These are phyloP conservation scores for Funneliformis geosporum DNA, from an alignment of 192 early-diverging fungal genomes.

Conservation along the genomic window DNA sequence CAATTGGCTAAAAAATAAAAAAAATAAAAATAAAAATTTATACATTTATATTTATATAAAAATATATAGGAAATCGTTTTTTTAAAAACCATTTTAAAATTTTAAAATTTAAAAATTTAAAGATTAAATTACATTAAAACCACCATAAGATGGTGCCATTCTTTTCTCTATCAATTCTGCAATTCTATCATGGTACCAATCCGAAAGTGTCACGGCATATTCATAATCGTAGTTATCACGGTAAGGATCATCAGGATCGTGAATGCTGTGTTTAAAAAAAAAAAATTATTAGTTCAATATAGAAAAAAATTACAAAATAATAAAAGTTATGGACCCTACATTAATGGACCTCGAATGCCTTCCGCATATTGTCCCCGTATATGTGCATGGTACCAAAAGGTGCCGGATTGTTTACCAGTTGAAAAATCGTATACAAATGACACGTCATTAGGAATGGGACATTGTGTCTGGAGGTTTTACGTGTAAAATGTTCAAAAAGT, in stretches of 20 bases:
- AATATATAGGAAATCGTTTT: too few relatives aligned
- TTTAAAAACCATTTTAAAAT: too few relatives aligned
- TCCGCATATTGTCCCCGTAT: constrained; percentile 42
- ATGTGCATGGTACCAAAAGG: constrained; percentile 43
- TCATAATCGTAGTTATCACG: constrained; percentile 47
- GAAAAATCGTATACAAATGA: constrained; percentile 8
- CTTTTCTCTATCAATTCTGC: constrained; percentile 23
- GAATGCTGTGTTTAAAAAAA: constrained; percentile 10
- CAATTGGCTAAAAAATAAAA: constrained; percentile 31
- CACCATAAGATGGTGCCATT: constrained; percentile 21
- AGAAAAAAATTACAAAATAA: too few relatives aligned
- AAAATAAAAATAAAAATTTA: not conserved
- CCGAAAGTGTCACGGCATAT: constrained; percentile 37
- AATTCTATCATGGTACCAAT: constrained; percentile 49
- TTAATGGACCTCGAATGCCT: constrained; percentile 42
- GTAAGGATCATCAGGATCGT: constrained; percentile 41
- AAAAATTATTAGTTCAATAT: not conserved
- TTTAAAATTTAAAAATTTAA: not conserved
- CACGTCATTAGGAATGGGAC: not conserved
- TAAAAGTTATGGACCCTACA: not conserved
- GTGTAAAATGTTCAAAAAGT: not conserved
- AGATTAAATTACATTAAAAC: constrained; percentile 22
- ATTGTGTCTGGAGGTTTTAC: constrained; percentile 34
- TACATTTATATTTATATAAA: too few relatives aligned
- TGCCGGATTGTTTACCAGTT: constrained; percentile 37